phyloP scores from a whole-genome alignment of 108 stramenopile genomes.

The Mayamaea pseudoterrestris region DNA sequence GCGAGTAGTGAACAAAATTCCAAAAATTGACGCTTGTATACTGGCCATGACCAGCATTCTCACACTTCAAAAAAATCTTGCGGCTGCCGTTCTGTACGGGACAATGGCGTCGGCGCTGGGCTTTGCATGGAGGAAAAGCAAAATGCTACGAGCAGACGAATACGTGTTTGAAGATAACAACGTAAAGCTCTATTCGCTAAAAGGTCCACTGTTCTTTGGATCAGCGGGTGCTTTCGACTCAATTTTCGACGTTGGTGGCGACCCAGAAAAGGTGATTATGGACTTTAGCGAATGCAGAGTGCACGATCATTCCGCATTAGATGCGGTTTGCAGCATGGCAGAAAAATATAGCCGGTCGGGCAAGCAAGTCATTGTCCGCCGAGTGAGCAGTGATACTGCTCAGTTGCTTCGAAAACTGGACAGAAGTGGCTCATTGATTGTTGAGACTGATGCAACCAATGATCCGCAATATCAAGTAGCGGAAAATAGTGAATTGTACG shows the following conservation, averaged over 20 bases:
- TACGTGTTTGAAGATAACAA: too few species aligned
- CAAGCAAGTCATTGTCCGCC: slow-evolving; percentile 46
- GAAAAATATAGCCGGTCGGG: slow-evolving; percentile 41
- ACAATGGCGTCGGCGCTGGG: slow-evolving; percentile 53
- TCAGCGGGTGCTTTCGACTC: slow-evolving; percentile 34
- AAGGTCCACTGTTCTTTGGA: slow-evolving; percentile 81
- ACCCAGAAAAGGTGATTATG: slow-evolving; percentile 52
- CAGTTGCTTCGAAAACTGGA: slow-evolving; percentile 21
- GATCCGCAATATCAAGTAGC: slow-evolving; percentile 36
- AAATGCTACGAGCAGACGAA: slow-evolving; percentile 25
- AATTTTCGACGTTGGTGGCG: slow-evolving; percentile 41
- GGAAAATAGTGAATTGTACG: neutral
- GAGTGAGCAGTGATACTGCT: slow-evolving; percentile 39
- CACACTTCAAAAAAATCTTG: slow-evolving; percentile 58
- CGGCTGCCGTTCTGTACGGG: slow-evolving; percentile 55
- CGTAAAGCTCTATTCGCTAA: slow-evolving; percentile 41
- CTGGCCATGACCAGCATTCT: slow-evolving; percentile 47
- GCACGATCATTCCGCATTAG: slow-evolving; percentile 63
- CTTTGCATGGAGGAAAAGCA: slow-evolving; percentile 70
- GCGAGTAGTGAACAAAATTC: slow-evolving; percentile 53
- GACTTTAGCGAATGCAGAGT: slow-evolving; percentile 58
- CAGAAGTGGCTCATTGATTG: neutral
- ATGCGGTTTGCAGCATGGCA: slow-evolving; percentile 49
- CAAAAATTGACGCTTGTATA: slow-evolving; percentile 54
- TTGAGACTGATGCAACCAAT: slow-evolving; percentile 17